phyloP scores from a whole-genome alignment of 2,329 filamentous ascomycete genomes.

The Cercospora zeae-maydis region DNA sequence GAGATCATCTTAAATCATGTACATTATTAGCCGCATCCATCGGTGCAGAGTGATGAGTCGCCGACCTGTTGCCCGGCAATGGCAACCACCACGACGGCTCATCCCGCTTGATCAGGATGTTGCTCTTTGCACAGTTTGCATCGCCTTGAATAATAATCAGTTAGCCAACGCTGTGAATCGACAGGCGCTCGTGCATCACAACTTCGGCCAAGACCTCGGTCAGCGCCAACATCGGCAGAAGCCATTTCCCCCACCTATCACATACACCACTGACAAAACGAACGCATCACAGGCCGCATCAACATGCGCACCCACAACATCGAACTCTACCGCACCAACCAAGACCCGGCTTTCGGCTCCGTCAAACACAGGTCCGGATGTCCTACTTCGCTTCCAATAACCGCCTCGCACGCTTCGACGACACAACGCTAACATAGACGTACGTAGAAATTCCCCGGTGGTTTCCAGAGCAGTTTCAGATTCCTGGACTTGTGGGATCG shows the following conservation, averaged over 20 bases:
- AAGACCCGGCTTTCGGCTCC: slow-evolving; percentile 7
- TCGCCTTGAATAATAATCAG: no score
- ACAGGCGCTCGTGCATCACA: background rate
- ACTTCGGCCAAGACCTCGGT: background rate
- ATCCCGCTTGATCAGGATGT: background rate
- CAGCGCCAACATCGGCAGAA: background rate
- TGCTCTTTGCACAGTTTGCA: slow-evolving; percentile 1
- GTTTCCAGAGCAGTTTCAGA: background rate
- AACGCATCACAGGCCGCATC: slow-evolving; percentile 11
- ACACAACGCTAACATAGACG: slow-evolving; percentile 12
- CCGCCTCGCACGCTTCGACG: slow-evolving; percentile 15
- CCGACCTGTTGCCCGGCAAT: background rate
- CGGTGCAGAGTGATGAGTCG: slow-evolving; percentile 1
- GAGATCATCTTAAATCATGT: no score
- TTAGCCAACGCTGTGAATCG: background rate
- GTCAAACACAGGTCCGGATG: slow-evolving; percentile 17
- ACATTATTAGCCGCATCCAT: no score
- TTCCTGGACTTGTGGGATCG: slow-evolving; percentile 11
- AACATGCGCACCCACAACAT: slow-evolving; percentile 18
- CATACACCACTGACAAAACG: background rate
- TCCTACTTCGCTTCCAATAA: slow-evolving; percentile 16
- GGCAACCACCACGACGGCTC: background rate
- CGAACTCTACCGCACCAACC: slow-evolving; percentile 15
- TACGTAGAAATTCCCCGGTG: slow-evolving; percentile 18
- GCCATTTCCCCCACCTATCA: background rate